Percentiles rank a stretch among this genome's conserved stretches.
Evolutionary conservation across 208 protist species (phyloP).

Genomic region (Herpetomonas tarakana): DNA sequence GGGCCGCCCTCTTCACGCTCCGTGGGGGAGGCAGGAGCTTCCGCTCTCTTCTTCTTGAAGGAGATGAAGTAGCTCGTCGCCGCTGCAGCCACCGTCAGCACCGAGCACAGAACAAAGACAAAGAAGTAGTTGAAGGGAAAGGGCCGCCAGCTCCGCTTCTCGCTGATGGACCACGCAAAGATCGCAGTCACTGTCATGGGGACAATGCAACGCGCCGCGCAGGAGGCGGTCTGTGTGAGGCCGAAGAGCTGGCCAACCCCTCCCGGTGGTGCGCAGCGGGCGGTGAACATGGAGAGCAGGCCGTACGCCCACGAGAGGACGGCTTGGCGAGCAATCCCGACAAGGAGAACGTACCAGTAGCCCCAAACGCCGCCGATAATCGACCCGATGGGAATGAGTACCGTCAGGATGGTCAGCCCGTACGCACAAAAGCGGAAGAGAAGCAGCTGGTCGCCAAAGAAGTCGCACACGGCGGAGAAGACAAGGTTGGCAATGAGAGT

Average conservation of each 20-base stretch:
- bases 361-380: constrained; percentile 4
- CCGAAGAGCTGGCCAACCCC: constrained; percentile 47
- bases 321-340: constrained; percentile 32
- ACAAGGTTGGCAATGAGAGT: constrained; percentile 20
- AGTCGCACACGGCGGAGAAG: constrained; percentile 6
- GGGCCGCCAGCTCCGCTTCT: neutral
- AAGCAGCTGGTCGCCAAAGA: constrained; percentile 2
- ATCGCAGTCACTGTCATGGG: constrained; percentile 38
- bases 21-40: constrained; percentile 1
- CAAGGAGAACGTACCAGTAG: constrained; percentile 30
- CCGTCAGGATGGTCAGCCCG: constrained; percentile 11
- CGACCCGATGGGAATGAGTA: constrained; percentile 18
- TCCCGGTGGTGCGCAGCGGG: constrained; percentile 34
- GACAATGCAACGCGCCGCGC: constrained; percentile 44
- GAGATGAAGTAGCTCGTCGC: constrained; percentile 15
- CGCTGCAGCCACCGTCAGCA: constrained; percentile 13
- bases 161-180: constrained; percentile 53
- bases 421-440: constrained; percentile 6
- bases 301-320: constrained; percentile 39
- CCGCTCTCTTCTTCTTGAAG: constrained; percentile 5
- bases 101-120: constrained; percentile 33
- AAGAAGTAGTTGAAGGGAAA: constrained; percentile 70
- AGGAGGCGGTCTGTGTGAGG: constrained; percentile 44
- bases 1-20: neutral
- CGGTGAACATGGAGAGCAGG: constrained; percentile 40